phyloP scores from a whole-genome alignment of 176 grass and related monocot genomes.

The bread wheat (Triticum aestivum) region DNA sequence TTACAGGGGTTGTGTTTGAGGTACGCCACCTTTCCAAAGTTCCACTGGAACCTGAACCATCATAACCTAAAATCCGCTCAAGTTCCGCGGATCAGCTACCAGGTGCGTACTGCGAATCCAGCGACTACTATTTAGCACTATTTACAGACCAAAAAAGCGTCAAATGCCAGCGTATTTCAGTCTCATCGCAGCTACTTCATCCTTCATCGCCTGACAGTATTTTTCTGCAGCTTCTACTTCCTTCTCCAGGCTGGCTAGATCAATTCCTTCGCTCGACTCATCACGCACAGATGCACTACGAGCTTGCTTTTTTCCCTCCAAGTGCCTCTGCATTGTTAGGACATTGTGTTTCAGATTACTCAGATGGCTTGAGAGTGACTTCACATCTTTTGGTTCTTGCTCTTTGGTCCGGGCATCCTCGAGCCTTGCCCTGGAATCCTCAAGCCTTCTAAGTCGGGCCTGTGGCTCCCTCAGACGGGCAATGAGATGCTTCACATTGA shows the following conservation, averaged over 20 bases:
- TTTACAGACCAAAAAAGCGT: neutral
- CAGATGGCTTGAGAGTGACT: slow-evolving; percentile 46
- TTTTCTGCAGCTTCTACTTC: slow-evolving; percentile 61
- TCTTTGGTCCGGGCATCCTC: slow-evolving; percentile 50
- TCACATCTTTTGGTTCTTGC: slow-evolving; percentile 31
- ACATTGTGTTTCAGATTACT: slow-evolving; percentile 51
- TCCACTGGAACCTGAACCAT: neutral
- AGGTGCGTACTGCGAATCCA: neutral
- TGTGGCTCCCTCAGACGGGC: slow-evolving; percentile 62
- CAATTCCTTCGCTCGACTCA: slow-evolving; percentile 12
- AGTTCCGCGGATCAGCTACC: neutral
- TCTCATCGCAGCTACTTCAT: slow-evolving; percentile 48
- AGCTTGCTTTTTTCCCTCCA: slow-evolving; percentile 39
- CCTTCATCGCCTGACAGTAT: slow-evolving; percentile 45
- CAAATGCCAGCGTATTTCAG: slow-evolving; percentile 1
- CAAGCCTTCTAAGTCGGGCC: slow-evolving; percentile 32
- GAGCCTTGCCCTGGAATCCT: slow-evolving; percentile 44
- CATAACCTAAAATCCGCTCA: neutral
- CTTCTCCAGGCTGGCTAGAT: slow-evolving; percentile 43
- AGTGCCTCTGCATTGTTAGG: slow-evolving; percentile 46
- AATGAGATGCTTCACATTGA: slow-evolving; percentile 56
- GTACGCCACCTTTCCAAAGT: neutral
- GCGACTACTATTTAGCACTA: neutral
- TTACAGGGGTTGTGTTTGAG: neutral
- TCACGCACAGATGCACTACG: slow-evolving; percentile 8